phyloP scores from a whole-genome alignment of 2,329 filamentous ascomycete genomes.

The Raffaelea ambrosiae region DNA sequence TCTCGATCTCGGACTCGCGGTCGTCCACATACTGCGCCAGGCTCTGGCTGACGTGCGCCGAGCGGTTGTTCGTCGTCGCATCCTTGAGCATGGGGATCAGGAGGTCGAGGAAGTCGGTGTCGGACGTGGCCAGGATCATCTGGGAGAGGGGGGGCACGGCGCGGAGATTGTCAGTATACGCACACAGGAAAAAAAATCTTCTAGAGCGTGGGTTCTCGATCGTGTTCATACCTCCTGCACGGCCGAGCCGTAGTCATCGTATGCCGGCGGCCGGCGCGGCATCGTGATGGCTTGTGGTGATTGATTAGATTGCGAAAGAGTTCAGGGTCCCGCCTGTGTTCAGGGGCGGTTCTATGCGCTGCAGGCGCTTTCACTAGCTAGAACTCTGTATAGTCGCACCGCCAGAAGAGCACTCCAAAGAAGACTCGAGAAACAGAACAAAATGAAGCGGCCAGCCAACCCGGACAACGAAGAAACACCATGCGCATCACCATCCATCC shows the following conservation, averaged over 20 bases:
- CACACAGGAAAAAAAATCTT: no score
- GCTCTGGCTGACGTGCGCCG: slow-evolving; percentile 65
- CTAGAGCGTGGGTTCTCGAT: no score
- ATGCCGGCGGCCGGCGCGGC: slow-evolving; percentile 16
- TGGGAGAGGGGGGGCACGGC: slow-evolving; percentile 34
- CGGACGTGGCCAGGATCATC: slow-evolving; percentile 88
- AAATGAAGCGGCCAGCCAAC: no score
- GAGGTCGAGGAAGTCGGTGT: slow-evolving; percentile 91
- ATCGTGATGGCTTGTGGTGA: slow-evolving; percentile 17
- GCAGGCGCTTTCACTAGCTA: no score
- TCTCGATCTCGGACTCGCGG: slow-evolving; percentile 85
- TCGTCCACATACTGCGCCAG: slow-evolving; percentile 76
- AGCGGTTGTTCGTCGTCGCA: slow-evolving; percentile 67
- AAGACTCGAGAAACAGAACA: no score
- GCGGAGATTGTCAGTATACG: no score
- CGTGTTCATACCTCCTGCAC: slow-evolving; percentile 19
- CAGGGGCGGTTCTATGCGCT: not conserved
- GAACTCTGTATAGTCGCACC: no score
- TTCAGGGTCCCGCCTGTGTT: not conserved
- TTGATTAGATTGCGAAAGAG: no score
- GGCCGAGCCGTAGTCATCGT: slow-evolving; percentile 19
- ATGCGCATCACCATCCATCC: no score
- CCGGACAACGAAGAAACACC: no score
- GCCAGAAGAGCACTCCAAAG: no score
- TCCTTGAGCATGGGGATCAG: slow-evolving; percentile 91